Evolutionary conservation across 2,329 filamentous ascomycete species (phyloP).

Genomic region (Bipolaris gigantea): DNA sequence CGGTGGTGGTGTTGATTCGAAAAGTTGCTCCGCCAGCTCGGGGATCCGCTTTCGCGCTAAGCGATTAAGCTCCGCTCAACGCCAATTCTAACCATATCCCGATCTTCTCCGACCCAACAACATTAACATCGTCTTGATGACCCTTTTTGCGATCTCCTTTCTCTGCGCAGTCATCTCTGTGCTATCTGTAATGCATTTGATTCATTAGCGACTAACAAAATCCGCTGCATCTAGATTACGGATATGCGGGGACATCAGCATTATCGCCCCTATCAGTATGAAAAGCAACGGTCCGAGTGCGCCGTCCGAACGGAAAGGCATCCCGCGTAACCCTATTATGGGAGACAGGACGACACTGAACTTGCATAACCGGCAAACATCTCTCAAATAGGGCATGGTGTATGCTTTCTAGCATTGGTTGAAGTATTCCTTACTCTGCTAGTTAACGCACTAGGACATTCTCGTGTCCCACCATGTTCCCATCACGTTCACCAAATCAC

Average conservation of each 20-base stretch:
- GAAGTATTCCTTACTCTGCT: too few species aligned
- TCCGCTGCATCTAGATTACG: not conserved
- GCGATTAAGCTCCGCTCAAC: conserved; percentile 13
- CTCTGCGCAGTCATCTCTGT: not conserved
- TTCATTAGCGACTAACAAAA: not conserved
- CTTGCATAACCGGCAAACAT: too few species aligned
- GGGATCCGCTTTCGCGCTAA: conserved; percentile 21
- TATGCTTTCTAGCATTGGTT: too few species aligned
- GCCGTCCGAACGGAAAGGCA: not conserved
- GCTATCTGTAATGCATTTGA: not conserved
- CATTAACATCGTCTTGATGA: not conserved
- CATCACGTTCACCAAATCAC: too few species aligned
- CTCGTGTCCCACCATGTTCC: too few species aligned
- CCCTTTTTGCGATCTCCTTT: not conserved
- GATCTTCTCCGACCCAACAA: conserved; percentile 14
- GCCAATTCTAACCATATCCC: conserved; percentile 11
- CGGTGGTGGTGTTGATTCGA: conserved; percentile 22
- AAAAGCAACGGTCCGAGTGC: not conserved
- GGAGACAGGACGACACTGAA: too few species aligned
- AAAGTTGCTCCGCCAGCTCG: conserved; percentile 26
- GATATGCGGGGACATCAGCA: not conserved
- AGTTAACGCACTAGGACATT: too few species aligned
- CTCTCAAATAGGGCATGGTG: too few species aligned
- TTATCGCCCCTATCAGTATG: not conserved
- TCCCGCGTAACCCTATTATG: not conserved